Base-by-base conservation (phyloP, 257 asterid genomes). In the Asclepias syriaca region DNA sequence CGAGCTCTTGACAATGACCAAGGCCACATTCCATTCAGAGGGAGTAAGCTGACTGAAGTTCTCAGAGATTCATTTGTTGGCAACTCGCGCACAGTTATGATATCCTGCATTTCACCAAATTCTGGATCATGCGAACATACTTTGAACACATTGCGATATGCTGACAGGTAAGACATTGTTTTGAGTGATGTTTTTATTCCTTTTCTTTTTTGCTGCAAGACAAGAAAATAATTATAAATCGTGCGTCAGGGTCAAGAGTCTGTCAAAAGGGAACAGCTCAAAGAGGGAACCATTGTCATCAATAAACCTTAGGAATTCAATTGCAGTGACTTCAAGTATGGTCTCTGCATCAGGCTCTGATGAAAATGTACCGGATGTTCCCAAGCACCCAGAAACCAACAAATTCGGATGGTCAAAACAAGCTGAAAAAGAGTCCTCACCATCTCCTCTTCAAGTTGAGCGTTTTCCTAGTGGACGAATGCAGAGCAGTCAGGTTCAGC, bases 21-120 rank as follows among this genome's bases (percentile, higher is more conserved):
- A 40, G 82, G 82, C 48, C 82, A 78, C 63, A 78, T 78, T 69
- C 82, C 82, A 15, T 78, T 78, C 69, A 72, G 84, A 69, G 84
- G 84, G 60, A 80, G 84, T 73, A 80, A 80, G 72, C 73, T 80
- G 48, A 80, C 84, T 18, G 84, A 80, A 74, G 81, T 80, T 48
- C 78, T 80, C 13, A 72, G 84, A 67, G 84, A 80, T 73, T 80
- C 84, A 21, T 80, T 80, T 73, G 84, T 80, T 69, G 84, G 84
- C 3, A 51, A 80, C 61, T 76, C 81, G n/a, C 81, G 84, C 60
- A 80, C 84, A 15, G 84, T 80, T 37, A 80, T 80, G 84, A 80
- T 80, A 32, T 80, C 84, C n/a, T 80, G 84, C 73, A 53, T 80
- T 18, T 80, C 84, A 55, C 84, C 84, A 46, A 80, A 73, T 51